A percentile compares a stretch with the other conserved stretches of the same genome.
These are phyloP conservation scores for Paraurostyla sp. DNA, from an alignment of 73 alveolate species.

Conservation along the genomic window DNA sequence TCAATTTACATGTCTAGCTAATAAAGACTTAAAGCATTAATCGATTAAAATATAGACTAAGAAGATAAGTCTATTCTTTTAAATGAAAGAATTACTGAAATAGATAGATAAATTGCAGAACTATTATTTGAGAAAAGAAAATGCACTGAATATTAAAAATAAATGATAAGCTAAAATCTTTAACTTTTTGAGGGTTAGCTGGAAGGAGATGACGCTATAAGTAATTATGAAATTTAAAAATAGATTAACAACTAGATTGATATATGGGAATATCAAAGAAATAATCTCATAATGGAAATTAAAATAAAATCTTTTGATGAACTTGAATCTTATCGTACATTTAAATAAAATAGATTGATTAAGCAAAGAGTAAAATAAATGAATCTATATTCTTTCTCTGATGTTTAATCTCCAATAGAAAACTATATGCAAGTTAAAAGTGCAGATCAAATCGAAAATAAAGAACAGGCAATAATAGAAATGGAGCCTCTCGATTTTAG, in stretches of 20 bases:
- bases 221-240: neutral
- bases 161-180: neutral
- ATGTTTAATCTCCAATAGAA: too few species aligned
- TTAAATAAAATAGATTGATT: neutral
- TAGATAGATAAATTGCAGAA: slow-evolving; percentile 47
- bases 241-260: neutral
- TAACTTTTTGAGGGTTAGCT: neutral
- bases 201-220: neutral
- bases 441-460: too few species aligned
- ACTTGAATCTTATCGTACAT: neutral
- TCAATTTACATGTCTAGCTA: neutral
- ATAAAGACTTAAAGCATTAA: neutral
- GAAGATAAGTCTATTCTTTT: neutral
- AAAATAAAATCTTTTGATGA: neutral
- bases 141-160: slow-evolving; percentile 1
- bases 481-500: too few species aligned
- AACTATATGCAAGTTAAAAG: too few species aligned
- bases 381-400: too few species aligned
- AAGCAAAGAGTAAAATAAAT: neutral
- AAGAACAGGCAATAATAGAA: neutral
- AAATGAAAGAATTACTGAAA: slow-evolving; percentile 15
- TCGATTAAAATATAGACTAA: slow-evolving; percentile 12
- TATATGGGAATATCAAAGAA: slow-evolving; percentile 14
- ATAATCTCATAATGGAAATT: neutral
- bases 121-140: slow-evolving; percentile 28